These are phyloP conservation scores for Ambrosiella beaveri DNA, from an alignment of 2,329 filamentous ascomycete genomes.

Conservation along the genomic window DNA sequence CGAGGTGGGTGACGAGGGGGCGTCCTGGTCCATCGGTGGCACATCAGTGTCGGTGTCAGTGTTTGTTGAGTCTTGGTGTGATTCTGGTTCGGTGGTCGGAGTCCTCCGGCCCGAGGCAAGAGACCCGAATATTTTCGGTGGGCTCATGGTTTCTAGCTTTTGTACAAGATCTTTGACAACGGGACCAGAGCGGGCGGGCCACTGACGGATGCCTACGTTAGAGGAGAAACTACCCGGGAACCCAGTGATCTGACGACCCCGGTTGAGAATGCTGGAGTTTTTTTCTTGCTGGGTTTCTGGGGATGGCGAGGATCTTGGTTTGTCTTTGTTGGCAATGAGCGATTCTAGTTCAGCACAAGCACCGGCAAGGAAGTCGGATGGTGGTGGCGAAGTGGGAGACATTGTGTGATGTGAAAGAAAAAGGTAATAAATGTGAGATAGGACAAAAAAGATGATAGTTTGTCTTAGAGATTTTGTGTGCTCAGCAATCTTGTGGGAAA, in stretches of 20 bases:
- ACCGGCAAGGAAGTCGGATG: conserved; percentile 6
- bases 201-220: conserved; percentile 12
- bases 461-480: not conserved
- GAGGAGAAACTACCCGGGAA: conserved; percentile 13
- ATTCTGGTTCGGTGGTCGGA: no score
- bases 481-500: no score
- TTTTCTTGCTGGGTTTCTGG: not conserved
- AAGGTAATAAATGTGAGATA: not conserved
- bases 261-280: conserved; percentile 9
- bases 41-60: not conserved
- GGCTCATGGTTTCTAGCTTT: not conserved
- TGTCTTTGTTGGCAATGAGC: conserved; percentile 3
- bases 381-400: not conserved
- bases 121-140: no score
- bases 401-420: not conserved
- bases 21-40: not conserved
- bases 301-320: not conserved
- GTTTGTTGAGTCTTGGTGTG: not conserved
- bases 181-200: conserved; percentile 4
- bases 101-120: no score
- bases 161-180: not conserved
- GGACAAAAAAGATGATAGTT: not conserved
- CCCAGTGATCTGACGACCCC: conserved; percentile 10
- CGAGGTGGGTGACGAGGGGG: not conserved
- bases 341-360: conserved; percentile 9